Evolutionary conservation across 2,329 filamentous ascomycete genomes (phyloP), one percentile per base, ranked within the genome.

Genomic region (Emmonsia crescens): DNA sequence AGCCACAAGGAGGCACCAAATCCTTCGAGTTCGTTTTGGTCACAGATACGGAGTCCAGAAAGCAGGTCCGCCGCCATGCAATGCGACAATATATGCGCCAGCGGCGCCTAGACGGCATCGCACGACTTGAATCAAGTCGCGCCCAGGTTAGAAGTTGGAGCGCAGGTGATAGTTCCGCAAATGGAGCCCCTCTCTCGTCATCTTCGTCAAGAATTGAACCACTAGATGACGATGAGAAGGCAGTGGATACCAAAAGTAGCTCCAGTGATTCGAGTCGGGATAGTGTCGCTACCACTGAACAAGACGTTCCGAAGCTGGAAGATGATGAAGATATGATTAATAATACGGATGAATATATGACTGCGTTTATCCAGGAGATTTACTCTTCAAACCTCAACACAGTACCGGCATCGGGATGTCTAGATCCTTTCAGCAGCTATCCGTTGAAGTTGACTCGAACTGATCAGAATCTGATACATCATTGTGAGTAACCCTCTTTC

Each of bases 1-100:
- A 51, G 12, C 36, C 54, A 0, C 38, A 46, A 62, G 62, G 57
- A 60, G 66, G 67, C 49, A 63, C 67, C 36, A 68, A 67, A 61
- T 69, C 65, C 59, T 72, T 72, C 61, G 71, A 72, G 58, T 72
- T 72, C 63, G 71, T 72, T 31, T 64, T 72, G 56, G 71, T 72
- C 36, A 72, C 70, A 27, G 70, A 72, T 64, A 66, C 66, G 21
- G 70, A 69, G 62, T 72, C 71, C 29, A 66, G 70, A 46, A 70
- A 68, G 21, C 71, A 72, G 63, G 71, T 72, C 44, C 71, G 71
- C 27, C 71, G 71, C 36, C 70, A 72, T 72, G 71, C 70, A n/a
- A 72, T 72, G 71, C 70, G 70, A 48, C 70, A 72, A 62, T 72
- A 72, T 63, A 71, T 72, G 67, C 70, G 70, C 52, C 67, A 72